Percentiles rank a stretch among this genome's conserved stretches.
phyloP scores from a whole-genome alignment of 139 green algal species.

The Chlamydomonas urium region DNA sequence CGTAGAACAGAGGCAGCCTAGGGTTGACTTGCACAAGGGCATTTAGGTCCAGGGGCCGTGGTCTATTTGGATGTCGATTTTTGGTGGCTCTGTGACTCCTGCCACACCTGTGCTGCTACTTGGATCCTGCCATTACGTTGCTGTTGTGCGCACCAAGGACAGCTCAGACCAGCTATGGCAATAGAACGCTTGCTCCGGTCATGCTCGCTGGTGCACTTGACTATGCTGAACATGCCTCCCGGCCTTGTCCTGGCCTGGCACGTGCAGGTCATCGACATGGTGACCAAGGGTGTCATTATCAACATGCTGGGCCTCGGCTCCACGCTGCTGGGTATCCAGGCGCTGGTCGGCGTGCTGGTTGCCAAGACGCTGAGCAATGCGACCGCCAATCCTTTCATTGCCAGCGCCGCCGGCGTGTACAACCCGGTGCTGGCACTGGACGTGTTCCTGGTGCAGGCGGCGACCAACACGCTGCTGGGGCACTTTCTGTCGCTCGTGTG shows the following conservation, averaged over 20 bases:
- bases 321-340: conserved; percentile 67
- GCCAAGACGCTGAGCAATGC: conserved; percentile 94
- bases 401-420: conserved; percentile 57
- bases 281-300: conserved; percentile 72
- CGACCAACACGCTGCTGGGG: conserved; percentile 85
- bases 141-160: too few species aligned
- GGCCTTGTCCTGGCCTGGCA: not conserved
- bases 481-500: conserved; percentile 83
- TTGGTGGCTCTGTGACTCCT: too few species aligned
- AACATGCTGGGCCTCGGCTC: conserved; percentile 70
- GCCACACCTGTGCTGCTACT: too few species aligned
- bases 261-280: conserved; percentile 51
- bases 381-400: conserved; percentile 84
- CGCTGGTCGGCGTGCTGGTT: conserved; percentile 84
- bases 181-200: too few species aligned
- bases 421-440: conserved; percentile 97
- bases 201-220: too few species aligned
- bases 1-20: too few species aligned
- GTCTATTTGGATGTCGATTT: too few species aligned
- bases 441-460: conserved; percentile 96
- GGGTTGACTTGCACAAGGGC: too few species aligned
- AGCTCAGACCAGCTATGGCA: too few species aligned
- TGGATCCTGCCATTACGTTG: too few species aligned
- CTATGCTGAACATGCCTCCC: too few species aligned
- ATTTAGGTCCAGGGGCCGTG: too few species aligned